These are phyloP conservation scores for Dendrobium catenatum DNA, from an alignment of 106 monocot genomes.

Conservation along the genomic window DNA sequence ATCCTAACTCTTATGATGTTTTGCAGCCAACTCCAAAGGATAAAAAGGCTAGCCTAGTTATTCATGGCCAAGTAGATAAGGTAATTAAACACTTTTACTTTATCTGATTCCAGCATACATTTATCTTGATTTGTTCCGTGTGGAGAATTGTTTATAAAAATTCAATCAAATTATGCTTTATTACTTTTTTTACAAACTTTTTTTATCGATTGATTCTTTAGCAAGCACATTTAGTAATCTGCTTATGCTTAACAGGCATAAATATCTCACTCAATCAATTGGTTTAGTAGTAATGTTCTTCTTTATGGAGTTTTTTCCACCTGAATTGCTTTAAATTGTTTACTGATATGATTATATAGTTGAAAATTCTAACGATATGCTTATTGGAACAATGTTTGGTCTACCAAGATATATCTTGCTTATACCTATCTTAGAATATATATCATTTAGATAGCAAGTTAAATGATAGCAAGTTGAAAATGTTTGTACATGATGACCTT, in stretches of 20 bases:
- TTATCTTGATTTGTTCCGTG: neutral
- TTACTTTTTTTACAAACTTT: neutral
- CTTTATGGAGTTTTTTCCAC: neutral
- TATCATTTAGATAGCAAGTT: neutral
- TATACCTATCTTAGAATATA: neutral
- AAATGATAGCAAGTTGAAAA: neutral
- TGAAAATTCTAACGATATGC: neutral
- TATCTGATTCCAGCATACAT: neutral
- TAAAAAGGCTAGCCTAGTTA: conserved; percentile 89
- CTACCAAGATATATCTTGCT: neutral
- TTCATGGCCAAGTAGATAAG: conserved; percentile 87
- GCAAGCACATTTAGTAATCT: neutral
- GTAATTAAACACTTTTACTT: conserved; percentile 20
- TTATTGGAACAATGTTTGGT: neutral
- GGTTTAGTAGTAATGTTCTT: too few species aligned
- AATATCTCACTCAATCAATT: neutral
- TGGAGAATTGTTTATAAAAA: neutral
- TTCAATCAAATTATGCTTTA: neutral
- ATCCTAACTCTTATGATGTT: conserved; percentile 2
- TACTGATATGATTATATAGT: neutral
- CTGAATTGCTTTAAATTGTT: neutral
- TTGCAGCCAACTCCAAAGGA: conserved; percentile 96
- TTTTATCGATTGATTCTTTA: neutral
- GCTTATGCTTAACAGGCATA: neutral
- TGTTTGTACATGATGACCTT: neutral